phyloP scores from a whole-genome alignment of 768 basidiomycete genomes.

The Leccinum variicolor region DNA sequence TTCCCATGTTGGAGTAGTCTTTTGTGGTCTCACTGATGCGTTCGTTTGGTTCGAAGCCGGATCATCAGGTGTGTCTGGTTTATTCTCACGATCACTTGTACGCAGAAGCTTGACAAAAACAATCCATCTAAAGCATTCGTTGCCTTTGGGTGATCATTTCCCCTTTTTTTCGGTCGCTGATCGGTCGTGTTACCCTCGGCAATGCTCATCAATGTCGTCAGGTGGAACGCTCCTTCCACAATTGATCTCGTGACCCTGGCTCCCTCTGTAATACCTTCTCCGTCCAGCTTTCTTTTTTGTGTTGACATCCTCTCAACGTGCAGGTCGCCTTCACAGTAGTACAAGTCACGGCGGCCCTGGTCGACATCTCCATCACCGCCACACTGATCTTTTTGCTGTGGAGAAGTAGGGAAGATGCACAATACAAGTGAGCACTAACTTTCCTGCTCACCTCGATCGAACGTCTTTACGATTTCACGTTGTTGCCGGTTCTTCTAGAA shows the following conservation, averaged over 20 bases:
- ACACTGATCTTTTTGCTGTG: constrained; percentile 8
- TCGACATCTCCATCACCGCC: constrained; percentile 17
- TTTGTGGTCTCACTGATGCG: background rate
- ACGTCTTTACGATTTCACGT: background rate
- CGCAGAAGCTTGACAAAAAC: constrained; percentile 1
- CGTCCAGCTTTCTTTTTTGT: background rate
- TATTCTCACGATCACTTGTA: background rate
- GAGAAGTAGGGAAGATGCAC: constrained; percentile 17
- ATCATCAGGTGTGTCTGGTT: constrained; percentile 6
- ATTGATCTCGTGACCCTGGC: constrained; percentile 7
- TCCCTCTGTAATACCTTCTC: constrained; percentile 3
- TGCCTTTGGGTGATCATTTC: constrained; percentile 9
- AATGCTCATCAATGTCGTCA: constrained; percentile 1
- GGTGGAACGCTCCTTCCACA: constrained; percentile 12
- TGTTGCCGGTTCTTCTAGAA: constrained; percentile 1
- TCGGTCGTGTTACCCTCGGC: background rate
- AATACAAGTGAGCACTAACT: constrained; percentile 1
- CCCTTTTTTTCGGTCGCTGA: background rate
- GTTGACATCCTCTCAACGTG: background rate
- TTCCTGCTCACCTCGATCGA: background rate
- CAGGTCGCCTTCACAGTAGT: constrained; percentile 7
- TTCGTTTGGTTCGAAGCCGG: constrained; percentile 6
- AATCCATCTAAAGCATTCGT: constrained; percentile 6
- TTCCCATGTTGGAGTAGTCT: background rate
- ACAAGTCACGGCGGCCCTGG: constrained; percentile 6